Conservation (phyloP, 2,329 filamentous ascomycete genomes). For the Colletotrichum scovillei region DNA sequence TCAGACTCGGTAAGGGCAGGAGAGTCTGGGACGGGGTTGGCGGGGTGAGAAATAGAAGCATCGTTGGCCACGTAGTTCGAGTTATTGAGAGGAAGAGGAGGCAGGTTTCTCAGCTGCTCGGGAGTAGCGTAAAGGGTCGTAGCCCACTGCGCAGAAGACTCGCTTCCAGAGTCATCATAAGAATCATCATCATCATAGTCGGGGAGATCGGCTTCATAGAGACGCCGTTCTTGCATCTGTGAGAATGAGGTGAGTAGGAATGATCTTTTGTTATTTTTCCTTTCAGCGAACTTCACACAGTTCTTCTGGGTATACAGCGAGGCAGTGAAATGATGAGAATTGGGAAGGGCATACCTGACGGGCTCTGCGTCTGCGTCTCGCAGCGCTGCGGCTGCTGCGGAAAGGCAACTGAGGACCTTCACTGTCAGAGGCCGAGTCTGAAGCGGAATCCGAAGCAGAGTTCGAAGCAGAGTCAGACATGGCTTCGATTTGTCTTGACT, state of each 20-base stretch:
- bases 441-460: not conserved
- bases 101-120: not conserved
- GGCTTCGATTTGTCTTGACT: not conserved
- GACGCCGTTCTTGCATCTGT: not conserved
- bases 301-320: not conserved
- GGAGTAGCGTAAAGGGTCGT: not conserved
- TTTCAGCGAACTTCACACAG: not conserved
- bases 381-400: not conserved
- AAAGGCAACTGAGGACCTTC: not conserved
- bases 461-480: not conserved
- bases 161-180: not conserved
- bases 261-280: not conserved
- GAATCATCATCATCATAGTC: not conserved
- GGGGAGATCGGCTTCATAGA: not conserved
- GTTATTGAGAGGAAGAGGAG: not conserved
- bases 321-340: not conserved
- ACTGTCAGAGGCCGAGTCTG: not conserved
- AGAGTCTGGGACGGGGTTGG: not conserved
- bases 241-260: not conserved
- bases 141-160: not conserved
- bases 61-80: not conserved
- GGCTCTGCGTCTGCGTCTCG: not conserved
- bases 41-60: too few relatives aligned
- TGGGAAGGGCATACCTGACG: not conserved
- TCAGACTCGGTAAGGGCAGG: not conserved